Base-by-base conservation (phyloP, 2,329 filamentous ascomycete species). In the Coniochaeta sp. region DNA sequence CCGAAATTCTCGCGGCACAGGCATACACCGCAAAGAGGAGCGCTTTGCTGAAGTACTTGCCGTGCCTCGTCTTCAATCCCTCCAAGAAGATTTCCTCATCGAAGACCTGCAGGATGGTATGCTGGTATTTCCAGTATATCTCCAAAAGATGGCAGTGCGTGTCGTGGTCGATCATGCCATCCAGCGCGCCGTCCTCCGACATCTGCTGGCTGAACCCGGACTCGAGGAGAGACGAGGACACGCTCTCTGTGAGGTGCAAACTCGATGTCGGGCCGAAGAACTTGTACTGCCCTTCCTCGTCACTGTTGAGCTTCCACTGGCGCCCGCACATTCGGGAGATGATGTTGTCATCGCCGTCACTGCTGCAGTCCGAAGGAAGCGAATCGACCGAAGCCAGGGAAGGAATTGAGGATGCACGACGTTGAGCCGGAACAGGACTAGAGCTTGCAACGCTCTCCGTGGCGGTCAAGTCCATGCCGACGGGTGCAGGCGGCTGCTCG, bases 231-330 rank as follows among this genome's bases (percentile, higher is more conserved):
- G 54, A 56, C 14, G 54, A 56, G 5, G 54, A 32, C 16, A 56
- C 54, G 30, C 54, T 56, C 32, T 56, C 54, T 9, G 30, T 56
- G 19, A 56, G 54, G 28, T 56, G 54, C 10, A 56, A 19, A 17
- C 54, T 56, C n/a, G 54, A 56, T 30, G 54, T 56, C 17, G 54
- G 54, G 12, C 54, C 54, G 19, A 56, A 56, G 54, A 56, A 56
- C 26, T 36, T 30, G 26, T 32, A 36, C 19, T 36, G 54, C 10
- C 54, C 54, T 16, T 36, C 54, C 26, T 36, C 26, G 28, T 56
- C 54, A 26, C 54, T 56, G 54, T 56, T 56, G 17, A 56, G 28
- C 32, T 56, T 30, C 54, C 54, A 36, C 19, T 56, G 54, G 24
- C 54, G 8, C 9, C 54, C 54, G 54, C 54, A 56, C 28, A 56